These are phyloP conservation scores for Colletotrichum lindemuthianum DNA, from an alignment of 2,329 filamentous ascomycete genomes.

Conservation along the genomic window DNA sequence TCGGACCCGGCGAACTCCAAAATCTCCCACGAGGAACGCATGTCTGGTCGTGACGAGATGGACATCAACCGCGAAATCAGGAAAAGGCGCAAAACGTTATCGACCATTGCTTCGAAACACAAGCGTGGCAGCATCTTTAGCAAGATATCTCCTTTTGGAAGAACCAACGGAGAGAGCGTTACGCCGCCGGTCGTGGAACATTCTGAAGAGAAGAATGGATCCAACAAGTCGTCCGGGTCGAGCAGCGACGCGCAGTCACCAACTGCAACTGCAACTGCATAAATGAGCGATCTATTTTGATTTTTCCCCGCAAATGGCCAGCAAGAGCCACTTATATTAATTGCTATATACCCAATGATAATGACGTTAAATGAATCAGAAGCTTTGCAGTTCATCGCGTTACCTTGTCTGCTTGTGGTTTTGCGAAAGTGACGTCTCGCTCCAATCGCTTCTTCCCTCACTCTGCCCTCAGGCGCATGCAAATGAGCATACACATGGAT, in stretches of 20 bases:
- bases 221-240: constrained; percentile 29
- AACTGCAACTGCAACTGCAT: constrained; percentile 26
- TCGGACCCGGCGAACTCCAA: constrained; percentile 48
- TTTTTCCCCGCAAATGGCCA: constrained; percentile 2
- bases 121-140: constrained; percentile 30
- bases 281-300: constrained; percentile 22
- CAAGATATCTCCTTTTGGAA: constrained; percentile 30
- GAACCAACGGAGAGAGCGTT: constrained; percentile 28
- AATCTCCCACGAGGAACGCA: constrained; percentile 31
- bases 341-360: constrained; percentile 36
- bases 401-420: too few species aligned
- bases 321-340: constrained; percentile 25
- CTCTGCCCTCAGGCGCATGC: too few species aligned
- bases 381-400: not conserved
- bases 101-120: constrained; percentile 19
- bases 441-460: too few species aligned
- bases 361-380: constrained; percentile 31
- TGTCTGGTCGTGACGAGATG: constrained; percentile 22
- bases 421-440: too few species aligned
- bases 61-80: constrained; percentile 27
- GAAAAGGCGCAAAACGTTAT: constrained; percentile 19
- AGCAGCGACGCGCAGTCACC: constrained; percentile 26
- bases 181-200: constrained; percentile 29
- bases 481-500: too few species aligned
- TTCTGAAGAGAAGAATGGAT: constrained; percentile 30